Percentiles rank a stretch among this genome's conserved stretches.
Conservation (phyloP, 2,329 filamentous ascomycete species). For the Paracamarosporium sp. region DNA sequence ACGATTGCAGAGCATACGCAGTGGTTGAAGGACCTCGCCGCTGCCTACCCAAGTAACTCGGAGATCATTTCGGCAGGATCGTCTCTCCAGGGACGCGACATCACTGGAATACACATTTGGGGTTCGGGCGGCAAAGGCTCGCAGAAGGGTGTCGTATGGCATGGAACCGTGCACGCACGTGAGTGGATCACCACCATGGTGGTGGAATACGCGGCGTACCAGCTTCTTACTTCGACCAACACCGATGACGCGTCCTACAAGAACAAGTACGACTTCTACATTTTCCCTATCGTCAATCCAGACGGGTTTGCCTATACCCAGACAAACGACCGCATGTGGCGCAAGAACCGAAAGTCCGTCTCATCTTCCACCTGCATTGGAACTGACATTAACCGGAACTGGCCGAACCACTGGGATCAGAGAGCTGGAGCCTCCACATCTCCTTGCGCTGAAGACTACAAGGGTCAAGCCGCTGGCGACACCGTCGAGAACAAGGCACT, state of each 20-base stretch:
- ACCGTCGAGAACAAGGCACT: conserved; percentile 51
- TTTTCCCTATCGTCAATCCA: conserved; percentile 53
- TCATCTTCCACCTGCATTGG: conserved; percentile 40
- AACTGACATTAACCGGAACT: conserved; percentile 50
- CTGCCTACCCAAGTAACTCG: conserved; percentile 42
- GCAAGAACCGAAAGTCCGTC: conserved; percentile 46
- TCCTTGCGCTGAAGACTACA: conserved; percentile 47
- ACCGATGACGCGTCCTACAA: conserved; percentile 51
- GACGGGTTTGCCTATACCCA: conserved; percentile 49
- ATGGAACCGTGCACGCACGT: conserved; percentile 47
- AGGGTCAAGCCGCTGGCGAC: conserved; percentile 41
- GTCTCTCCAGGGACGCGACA: conserved; percentile 44
- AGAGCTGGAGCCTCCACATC: conserved; percentile 40
- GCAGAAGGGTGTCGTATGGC: conserved; percentile 45
- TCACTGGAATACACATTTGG: conserved; percentile 49
- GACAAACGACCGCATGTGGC: conserved; percentile 46
- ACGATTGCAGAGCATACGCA: conserved; percentile 42
- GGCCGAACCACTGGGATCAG: conserved; percentile 44
- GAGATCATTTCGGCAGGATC: conserved; percentile 45
- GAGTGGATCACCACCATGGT: conserved; percentile 48
- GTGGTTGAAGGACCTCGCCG: conserved; percentile 43
- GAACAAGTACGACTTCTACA: conserved; percentile 70
- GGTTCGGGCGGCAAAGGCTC: conserved; percentile 46
- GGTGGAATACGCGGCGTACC: conserved; percentile 46
- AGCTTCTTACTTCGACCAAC: conserved; percentile 42